Evolutionary conservation across 371 early-diverging fungal genomes (phyloP).

Genomic region (Catenaria anguillulae): DNA sequence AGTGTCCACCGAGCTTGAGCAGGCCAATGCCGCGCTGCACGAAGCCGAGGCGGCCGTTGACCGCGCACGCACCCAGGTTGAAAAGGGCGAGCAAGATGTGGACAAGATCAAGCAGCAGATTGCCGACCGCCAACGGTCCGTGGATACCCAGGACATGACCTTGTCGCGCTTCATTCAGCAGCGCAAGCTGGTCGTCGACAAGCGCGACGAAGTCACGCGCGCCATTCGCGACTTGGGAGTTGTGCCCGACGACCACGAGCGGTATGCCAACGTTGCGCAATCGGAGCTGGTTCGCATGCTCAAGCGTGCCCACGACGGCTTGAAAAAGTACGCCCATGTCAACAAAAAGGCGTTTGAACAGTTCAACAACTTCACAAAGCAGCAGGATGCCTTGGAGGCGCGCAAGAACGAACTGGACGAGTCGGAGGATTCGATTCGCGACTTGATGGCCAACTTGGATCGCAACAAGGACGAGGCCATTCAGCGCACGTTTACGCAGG

Average conservation of each 20-base stretch:
- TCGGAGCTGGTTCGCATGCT: constrained; percentile 47
- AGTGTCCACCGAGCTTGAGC: not conserved
- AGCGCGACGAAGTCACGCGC: constrained; percentile 70
- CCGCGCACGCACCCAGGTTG: not conserved
- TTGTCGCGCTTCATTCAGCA: constrained; percentile 62
- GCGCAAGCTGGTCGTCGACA: constrained; percentile 53
- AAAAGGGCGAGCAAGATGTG: not conserved
- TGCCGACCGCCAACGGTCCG: constrained; percentile 10
- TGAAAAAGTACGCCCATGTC: constrained; percentile 81
- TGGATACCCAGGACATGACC: constrained; percentile 42
- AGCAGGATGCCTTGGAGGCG: constrained; percentile 59
- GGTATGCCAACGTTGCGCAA: constrained; percentile 25
- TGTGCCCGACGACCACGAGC: constrained; percentile 82
- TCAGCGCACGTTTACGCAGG: constrained; percentile 85
- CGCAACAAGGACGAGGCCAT: constrained; percentile 93
- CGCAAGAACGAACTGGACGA: constrained; percentile 77
- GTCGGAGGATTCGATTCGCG: constrained; percentile 51
- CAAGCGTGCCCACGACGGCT: constrained; percentile 61
- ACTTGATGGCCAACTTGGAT: constrained; percentile 77
- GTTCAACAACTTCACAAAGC: constrained; percentile 78
- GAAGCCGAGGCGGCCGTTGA: not conserved
- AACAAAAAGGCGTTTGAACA: constrained; percentile 98
- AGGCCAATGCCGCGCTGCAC: not conserved
- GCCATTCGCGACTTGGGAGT: constrained; percentile 90
- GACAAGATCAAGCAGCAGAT: constrained; percentile 29